Percentiles rank a stretch among this genome's conserved stretches.
phyloP scores from a whole-genome alignment of 2,329 filamentous ascomycete genomes.

The Fusarium keratoplasticum region DNA sequence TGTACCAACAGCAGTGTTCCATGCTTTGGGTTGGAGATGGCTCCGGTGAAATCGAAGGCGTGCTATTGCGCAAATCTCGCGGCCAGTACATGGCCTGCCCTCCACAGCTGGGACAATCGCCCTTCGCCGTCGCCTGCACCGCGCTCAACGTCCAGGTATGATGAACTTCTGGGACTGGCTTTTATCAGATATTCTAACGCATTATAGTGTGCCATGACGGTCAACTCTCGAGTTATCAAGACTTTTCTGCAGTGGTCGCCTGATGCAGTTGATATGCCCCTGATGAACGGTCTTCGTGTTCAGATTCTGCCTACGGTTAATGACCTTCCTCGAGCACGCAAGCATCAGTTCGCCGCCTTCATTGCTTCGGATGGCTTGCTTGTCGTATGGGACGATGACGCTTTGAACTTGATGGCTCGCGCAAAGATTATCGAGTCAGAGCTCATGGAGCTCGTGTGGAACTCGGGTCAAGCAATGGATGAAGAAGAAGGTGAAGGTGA shows the following conservation, averaged over 20 bases:
- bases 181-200: neutral
- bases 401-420: slow-evolving; percentile 75
- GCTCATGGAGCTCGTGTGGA: slow-evolving; percentile 83
- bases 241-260: slow-evolving; percentile 80
- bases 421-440: slow-evolving; percentile 80
- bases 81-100: slow-evolving; percentile 81
- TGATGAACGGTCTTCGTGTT: slow-evolving; percentile 81
- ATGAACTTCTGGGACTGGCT: neutral
- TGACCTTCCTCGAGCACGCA: slow-evolving; percentile 76
- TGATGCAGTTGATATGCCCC: slow-evolving; percentile 78
- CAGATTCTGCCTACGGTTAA: slow-evolving; percentile 80
- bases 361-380: slow-evolving; percentile 77
- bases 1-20: slow-evolving; percentile 83
- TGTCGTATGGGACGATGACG: slow-evolving; percentile 86
- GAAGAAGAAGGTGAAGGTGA: slow-evolving; percentile 63
- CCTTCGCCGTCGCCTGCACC: slow-evolving; percentile 72
- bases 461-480: slow-evolving; percentile 66
- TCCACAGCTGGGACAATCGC: slow-evolving; percentile 69
- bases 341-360: slow-evolving; percentile 85
- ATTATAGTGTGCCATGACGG: slow-evolving; percentile 78
- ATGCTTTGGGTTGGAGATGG: slow-evolving; percentile 80
- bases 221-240: slow-evolving; percentile 83
- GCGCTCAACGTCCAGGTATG: slow-evolving; percentile 78
- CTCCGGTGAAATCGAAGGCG: slow-evolving; percentile 76
- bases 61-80: slow-evolving; percentile 74